phyloP scores from a whole-genome alignment of 441 rosid genomes.

The Croton setiger region DNA sequence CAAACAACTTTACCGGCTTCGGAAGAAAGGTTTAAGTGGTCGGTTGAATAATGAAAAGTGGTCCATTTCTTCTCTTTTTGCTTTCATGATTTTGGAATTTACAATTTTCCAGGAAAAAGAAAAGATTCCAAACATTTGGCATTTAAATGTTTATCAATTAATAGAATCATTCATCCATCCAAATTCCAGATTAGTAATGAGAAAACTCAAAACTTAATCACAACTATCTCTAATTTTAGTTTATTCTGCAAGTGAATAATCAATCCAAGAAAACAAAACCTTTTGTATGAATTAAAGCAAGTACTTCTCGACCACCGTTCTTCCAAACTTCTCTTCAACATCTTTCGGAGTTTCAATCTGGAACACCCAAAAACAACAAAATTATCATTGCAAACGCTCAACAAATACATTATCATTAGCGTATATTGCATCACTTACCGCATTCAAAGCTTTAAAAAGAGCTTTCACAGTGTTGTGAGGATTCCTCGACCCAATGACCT shows the following conservation, averaged over 20 bases:
- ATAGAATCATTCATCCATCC: not conserved
- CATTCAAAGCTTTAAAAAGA: conserved; percentile 81
- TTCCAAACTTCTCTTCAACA: conserved; percentile 85
- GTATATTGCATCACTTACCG: conserved; percentile 46
- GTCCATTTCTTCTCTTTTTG: too few relatives aligned
- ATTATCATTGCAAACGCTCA: not conserved
- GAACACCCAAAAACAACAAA: not conserved
- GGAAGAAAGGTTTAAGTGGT: not conserved
- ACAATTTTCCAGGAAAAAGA: too few relatives aligned
- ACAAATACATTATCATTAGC: not conserved
- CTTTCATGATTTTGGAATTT: too few relatives aligned
- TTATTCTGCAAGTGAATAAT: not conserved
- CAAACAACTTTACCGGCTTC: not conserved
- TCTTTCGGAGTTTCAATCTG: conserved; percentile 97
- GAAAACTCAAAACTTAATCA: not conserved
- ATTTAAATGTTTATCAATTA: too few relatives aligned
- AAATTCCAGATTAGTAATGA: not conserved
- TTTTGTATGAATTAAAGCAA: conserved; percentile 44
- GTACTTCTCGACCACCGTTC: conserved; percentile 85
- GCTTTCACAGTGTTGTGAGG: conserved; percentile 91
- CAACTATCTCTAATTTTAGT: not conserved
- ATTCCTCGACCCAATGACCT: conserved; percentile 94
- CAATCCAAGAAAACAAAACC: not conserved
- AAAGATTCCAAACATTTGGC: too few relatives aligned
- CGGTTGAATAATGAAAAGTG: not conserved